These are phyloP conservation scores for Phanerochaete sordida DNA, from an alignment of 768 basidiomycete genomes.

Conservation along the genomic window DNA sequence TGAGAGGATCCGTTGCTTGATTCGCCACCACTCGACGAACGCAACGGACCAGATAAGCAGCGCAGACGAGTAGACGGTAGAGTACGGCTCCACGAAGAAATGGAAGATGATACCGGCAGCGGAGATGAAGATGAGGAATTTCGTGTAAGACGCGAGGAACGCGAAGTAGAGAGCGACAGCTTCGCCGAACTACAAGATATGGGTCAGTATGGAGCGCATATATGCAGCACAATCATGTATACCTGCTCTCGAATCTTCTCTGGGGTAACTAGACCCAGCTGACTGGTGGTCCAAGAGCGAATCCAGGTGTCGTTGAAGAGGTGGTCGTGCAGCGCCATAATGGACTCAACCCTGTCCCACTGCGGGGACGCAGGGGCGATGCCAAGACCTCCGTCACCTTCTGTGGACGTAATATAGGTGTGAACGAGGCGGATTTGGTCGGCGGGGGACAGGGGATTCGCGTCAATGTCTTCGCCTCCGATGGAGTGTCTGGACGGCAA, in stretches of 20 bases:
- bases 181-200: constrained; percentile 61
- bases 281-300: constrained; percentile 64
- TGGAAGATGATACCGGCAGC: constrained; percentile 65
- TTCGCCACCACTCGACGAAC: constrained; percentile 92
- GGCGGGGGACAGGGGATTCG: constrained; percentile 54
- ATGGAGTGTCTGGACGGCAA: constrained; percentile 53
- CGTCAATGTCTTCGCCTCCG: constrained; percentile 39
- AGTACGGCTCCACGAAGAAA: constrained; percentile 70
- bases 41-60: constrained; percentile 80
- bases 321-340: constrained; percentile 83
- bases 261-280: constrained; percentile 62
- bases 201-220: not conserved
- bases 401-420: constrained; percentile 63
- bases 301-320: constrained; percentile 81
- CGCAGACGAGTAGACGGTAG: constrained; percentile 69
- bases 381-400: constrained; percentile 79
- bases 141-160: constrained; percentile 83
- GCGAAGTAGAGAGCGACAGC: constrained; percentile 84
- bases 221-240: constrained; percentile 14
- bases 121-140: constrained; percentile 74
- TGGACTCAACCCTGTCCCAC: constrained; percentile 79
- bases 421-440: constrained; percentile 82
- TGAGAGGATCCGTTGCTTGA: constrained; percentile 80
- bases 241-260: constrained; percentile 72
- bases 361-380: constrained; percentile 66